Percentiles rank a stretch among this genome's conserved stretches.
Conservation (phyloP, 306 rosid species). For the Acmispon strigosus region DNA sequence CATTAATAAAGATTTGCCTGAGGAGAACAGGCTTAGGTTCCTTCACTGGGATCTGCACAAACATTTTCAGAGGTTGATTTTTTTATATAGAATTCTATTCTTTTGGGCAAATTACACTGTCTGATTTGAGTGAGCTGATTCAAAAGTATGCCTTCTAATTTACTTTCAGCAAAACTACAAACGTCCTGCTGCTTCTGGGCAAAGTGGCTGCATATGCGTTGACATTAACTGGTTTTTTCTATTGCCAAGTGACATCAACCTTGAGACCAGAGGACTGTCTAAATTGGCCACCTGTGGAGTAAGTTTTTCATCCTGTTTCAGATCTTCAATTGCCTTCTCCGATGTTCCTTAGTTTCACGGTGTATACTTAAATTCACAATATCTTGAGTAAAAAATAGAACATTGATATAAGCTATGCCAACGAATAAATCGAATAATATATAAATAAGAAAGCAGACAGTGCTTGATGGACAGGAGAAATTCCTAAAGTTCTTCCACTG, state of each 20-base stretch:
- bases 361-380: background rate
- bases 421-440: background rate
- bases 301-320: slow-evolving; percentile 33
- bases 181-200: slow-evolving; percentile 65
- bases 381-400: slow-evolving; percentile 6
- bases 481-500: background rate
- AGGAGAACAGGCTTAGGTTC: slow-evolving; percentile 65
- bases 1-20: slow-evolving; percentile 65
- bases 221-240: slow-evolving; percentile 71
- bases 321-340: background rate
- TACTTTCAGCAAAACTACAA: slow-evolving; percentile 71
- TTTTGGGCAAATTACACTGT: background rate
- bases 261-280: slow-evolving; percentile 37
- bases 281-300: slow-evolving; percentile 47
- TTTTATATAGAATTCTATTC: slow-evolving; percentile 1
- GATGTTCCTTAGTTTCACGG: background rate
- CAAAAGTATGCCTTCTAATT: slow-evolving; percentile 30
- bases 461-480: slow-evolving; percentile 7
- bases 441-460: background rate
- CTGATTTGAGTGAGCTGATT: slow-evolving; percentile 25
- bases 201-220: slow-evolving; percentile 74
- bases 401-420: background rate
- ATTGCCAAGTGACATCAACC: slow-evolving; percentile 60
- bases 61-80: slow-evolving; percentile 45
- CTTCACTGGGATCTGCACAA: slow-evolving; percentile 95